Conservation (phyloP, 495 filamentous ascomycete genomes). For the Neurospora sp. region DNA sequence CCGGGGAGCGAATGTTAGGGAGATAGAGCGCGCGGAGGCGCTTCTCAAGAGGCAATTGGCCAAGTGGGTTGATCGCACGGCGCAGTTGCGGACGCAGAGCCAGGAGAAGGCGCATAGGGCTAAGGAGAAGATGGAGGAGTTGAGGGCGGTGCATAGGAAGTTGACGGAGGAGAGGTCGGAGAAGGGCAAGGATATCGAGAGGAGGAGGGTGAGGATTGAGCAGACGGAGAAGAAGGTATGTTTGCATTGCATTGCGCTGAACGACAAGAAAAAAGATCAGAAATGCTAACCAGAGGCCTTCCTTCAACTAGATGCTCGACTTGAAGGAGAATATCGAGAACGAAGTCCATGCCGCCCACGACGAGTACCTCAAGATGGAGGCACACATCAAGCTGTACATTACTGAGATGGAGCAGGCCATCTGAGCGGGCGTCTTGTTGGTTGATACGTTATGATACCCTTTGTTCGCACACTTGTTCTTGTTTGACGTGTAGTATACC, state of each 20-base stretch:
- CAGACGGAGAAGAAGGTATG: conserved; percentile 96
- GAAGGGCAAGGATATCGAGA: conserved; percentile 84
- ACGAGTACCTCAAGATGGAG: conserved; percentile 93
- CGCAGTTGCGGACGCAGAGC: conserved; percentile 63
- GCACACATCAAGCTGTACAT: conserved; percentile 96
- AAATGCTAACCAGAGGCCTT: background rate
- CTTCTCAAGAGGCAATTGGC: conserved; percentile 73
- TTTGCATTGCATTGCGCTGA: background rate
- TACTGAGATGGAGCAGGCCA: conserved; percentile 93
- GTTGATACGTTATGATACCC: background rate
- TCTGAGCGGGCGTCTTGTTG: conserved; percentile 34
- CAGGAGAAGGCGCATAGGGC: conserved; percentile 71
- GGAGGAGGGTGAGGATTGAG: conserved; percentile 80
- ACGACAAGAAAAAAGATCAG: background rate
- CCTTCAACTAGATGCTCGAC: conserved; percentile 68
- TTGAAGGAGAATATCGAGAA: conserved; percentile 94
- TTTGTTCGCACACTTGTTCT: background rate
- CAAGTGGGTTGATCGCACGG: conserved; percentile 77
- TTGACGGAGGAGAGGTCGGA: conserved; percentile 75
- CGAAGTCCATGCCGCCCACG: conserved; percentile 76
- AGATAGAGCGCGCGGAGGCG: conserved; percentile 77
- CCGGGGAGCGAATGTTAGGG: conserved; percentile 75
- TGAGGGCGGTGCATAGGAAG: conserved; percentile 68
- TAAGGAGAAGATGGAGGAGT: conserved; percentile 80
- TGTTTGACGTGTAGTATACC: background rate